A percentile compares a stretch with the other conserved stretches of the same genome.
These are phyloP conservation scores for Aspergillus bombycis DNA, from an alignment of 2,329 filamentous ascomycete species.

Conservation along the genomic window DNA sequence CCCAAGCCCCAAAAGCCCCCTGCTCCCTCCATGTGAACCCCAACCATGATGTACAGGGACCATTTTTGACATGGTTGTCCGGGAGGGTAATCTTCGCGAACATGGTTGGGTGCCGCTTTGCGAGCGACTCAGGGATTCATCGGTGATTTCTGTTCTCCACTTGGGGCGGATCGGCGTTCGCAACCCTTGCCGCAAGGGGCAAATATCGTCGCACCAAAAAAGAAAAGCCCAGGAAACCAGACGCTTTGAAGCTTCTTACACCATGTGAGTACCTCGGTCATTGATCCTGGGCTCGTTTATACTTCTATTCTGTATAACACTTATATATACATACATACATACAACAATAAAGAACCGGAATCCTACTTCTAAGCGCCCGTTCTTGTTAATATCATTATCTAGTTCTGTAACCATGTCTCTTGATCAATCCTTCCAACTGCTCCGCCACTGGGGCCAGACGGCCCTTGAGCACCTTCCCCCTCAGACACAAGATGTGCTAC, in stretches of 20 bases:
- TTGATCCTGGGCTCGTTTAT: not conserved
- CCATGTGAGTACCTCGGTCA: conserved; percentile 9
- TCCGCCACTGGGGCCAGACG: conserved; percentile 30
- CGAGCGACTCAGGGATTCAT: not conserved
- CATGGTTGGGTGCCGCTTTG: not conserved
- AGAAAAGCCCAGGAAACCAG: not conserved
- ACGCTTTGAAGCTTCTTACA: not conserved
- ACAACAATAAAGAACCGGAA: not conserved
- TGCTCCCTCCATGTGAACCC: not conserved
- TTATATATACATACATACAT: not conserved
- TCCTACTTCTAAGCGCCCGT: not conserved
- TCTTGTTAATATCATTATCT: not conserved
- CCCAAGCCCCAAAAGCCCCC: not conserved
- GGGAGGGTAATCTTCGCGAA: conserved; percentile 1
- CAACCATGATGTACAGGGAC: not conserved
- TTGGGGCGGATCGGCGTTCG: conserved; percentile 3
- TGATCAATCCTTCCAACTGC: conserved; percentile 21
- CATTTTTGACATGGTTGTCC: not conserved
- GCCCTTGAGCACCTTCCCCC: conserved; percentile 31
- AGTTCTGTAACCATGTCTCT: conserved; percentile 20
- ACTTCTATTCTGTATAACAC: not conserved
- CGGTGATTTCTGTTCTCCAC: not conserved
- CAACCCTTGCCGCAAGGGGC: conserved; percentile 6
- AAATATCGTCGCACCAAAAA: not conserved
- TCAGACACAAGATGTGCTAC: conserved; percentile 29